Percentiles rank a stretch among this genome's conserved stretches.
phyloP scores from a whole-genome alignment of 768 basidiomycete species.

The Nidularia pulvinata region DNA sequence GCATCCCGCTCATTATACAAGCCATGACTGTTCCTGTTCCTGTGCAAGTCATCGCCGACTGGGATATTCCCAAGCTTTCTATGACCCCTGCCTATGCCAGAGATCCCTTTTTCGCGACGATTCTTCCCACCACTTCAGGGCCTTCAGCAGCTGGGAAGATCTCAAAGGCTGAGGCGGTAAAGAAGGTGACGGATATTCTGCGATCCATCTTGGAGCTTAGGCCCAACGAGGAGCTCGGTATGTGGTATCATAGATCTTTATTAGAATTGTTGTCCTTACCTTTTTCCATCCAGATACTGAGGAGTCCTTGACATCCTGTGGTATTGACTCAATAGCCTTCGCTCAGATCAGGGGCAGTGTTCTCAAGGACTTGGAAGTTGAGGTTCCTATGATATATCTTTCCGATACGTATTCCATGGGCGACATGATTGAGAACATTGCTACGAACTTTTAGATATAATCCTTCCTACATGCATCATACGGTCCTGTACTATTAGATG shows the following conservation, averaged over 20 bases:
- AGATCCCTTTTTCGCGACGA: neutral
- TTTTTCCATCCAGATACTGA: slow-evolving; percentile 4
- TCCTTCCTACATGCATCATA: too few species aligned
- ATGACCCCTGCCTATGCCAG: slow-evolving; percentile 3
- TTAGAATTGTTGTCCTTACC: neutral
- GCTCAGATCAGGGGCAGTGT: slow-evolving; percentile 13
- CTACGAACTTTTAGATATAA: too few species aligned
- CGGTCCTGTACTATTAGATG: too few species aligned
- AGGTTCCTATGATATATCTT: slow-evolving; percentile 9
- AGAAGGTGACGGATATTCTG: slow-evolving; percentile 5
- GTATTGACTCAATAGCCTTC: slow-evolving; percentile 17
- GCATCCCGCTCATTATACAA: slow-evolving; percentile 17
- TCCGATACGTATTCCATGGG: too few species aligned
- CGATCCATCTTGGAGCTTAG: slow-evolving; percentile 9
- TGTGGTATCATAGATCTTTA: neutral
- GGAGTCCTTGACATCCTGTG: slow-evolving; percentile 8
- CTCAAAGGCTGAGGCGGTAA: neutral
- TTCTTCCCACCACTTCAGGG: too few species aligned
- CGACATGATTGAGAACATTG: too few species aligned
- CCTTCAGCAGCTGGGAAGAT: too few species aligned
- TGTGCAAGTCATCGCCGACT: slow-evolving; percentile 16
- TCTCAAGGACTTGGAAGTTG: slow-evolving; percentile 10
- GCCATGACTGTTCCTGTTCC: slow-evolving; percentile 7
- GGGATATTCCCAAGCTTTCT: slow-evolving; percentile 6
- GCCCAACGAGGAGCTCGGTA: slow-evolving; percentile 9